These are phyloP conservation scores for Lithocarpus polystachyus DNA, from an alignment of 306 rosid genomes.

Conservation along the genomic window DNA sequence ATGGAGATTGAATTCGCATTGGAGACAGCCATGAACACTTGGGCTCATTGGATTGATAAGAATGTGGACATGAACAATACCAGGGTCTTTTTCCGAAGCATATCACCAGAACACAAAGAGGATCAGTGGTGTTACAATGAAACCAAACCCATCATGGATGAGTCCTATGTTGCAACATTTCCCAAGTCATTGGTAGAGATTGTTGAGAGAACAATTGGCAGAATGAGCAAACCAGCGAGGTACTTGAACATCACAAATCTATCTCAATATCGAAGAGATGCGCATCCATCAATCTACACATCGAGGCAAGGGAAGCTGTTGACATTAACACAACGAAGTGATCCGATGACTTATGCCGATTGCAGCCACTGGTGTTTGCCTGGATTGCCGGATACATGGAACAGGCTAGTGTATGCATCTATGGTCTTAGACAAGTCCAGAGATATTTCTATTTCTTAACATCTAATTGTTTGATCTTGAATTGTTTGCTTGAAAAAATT, in stretches of 20 bases:
- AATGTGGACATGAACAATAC: constrained; percentile 33
- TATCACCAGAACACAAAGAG: constrained; percentile 49
- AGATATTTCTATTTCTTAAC: constrained; percentile 11
- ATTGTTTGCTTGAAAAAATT: too few relatives aligned
- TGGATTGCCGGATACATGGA: constrained; percentile 50
- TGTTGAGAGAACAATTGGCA: constrained; percentile 28
- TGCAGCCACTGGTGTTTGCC: constrained; percentile 55
- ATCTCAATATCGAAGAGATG: constrained; percentile 33
- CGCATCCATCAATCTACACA: constrained; percentile 27
- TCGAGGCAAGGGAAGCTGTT: constrained; percentile 16
- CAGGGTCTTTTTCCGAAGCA: constrained; percentile 36
- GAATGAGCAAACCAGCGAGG: constrained; percentile 28
- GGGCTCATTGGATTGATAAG: constrained; percentile 37
- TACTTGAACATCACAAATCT: constrained; percentile 44
- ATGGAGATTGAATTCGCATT: constrained; percentile 32
- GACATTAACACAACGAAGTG: background rate
- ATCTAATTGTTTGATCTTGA: background rate
- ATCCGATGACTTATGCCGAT: constrained; percentile 18
- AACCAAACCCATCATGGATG: constrained; percentile 21
- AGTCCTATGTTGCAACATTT: constrained; percentile 14
- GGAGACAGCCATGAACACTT: constrained; percentile 35
- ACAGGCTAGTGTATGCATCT: constrained; percentile 35
- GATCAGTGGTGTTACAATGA: constrained; percentile 37
- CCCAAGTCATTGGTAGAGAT: constrained; percentile 1
- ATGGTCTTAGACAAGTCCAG: constrained; percentile 6